These are phyloP conservation scores for Candida glucosophila DNA, from an alignment of 1,139 yeast genomes.

Conservation along the genomic window DNA sequence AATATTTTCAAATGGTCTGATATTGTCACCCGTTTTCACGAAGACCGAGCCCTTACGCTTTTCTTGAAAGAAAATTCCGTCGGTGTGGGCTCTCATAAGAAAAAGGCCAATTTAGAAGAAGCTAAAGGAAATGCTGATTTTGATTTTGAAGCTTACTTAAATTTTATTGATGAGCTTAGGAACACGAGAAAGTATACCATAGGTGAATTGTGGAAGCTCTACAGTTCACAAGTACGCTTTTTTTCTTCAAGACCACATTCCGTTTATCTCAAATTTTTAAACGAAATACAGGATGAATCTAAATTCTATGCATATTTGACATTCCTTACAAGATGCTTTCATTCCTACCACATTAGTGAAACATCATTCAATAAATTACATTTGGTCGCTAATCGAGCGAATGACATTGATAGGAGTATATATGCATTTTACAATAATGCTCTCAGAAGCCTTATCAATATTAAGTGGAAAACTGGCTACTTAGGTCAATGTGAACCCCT, in stretches of 20 bases:
- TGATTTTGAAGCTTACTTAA: constrained; percentile 31
- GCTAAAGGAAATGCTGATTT: constrained; percentile 28
- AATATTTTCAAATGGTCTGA: constrained; percentile 30
- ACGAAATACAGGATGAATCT: constrained; percentile 13
- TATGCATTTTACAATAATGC: constrained; percentile 16
- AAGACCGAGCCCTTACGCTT: constrained; percentile 17
- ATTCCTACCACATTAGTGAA: constrained; percentile 11
- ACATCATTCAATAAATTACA: constrained; percentile 19
- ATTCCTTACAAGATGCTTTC: constrained; percentile 14
- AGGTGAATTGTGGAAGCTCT: constrained; percentile 27
- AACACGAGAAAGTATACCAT: constrained; percentile 19
- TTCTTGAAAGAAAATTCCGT: constrained; percentile 15
- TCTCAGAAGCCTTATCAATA: constrained; percentile 19
- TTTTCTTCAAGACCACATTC: constrained; percentile 20
- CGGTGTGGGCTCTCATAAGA: constrained; percentile 4
- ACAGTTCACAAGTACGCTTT: constrained; percentile 13
- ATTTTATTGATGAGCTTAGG: constrained; percentile 17
- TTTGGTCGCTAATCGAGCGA: constrained; percentile 9
- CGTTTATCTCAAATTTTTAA: constrained; percentile 14
- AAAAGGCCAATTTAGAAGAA: constrained; percentile 13
- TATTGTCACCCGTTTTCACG: constrained; percentile 18
- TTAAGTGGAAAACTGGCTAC: constrained; percentile 19
- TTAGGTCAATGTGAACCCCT: constrained; percentile 26
- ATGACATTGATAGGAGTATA: constrained; percentile 12
- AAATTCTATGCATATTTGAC: constrained; percentile 16